These are phyloP conservation scores for Fusarium euwallaceae DNA, from an alignment of 2,329 filamentous ascomycete species.

Conservation along the genomic window DNA sequence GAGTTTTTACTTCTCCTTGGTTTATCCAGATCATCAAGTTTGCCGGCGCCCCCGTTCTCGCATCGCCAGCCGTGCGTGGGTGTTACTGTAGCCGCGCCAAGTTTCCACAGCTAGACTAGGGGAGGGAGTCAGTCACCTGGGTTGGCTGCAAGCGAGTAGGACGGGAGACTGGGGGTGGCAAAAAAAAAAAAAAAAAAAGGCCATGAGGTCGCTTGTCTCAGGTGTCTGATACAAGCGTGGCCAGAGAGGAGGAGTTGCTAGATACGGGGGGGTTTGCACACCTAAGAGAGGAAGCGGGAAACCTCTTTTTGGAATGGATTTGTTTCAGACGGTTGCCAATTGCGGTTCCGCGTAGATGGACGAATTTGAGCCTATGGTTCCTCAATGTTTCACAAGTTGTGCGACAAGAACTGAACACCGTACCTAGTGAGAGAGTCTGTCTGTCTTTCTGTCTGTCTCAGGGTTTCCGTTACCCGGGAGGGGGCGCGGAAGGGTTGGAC, in stretches of 20 bases:
- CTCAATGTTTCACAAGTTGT: constrained; percentile 17
- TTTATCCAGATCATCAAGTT: constrained; percentile 26
- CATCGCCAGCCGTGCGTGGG: neutral
- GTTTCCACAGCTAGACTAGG: neutral
- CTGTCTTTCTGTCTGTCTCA: constrained; percentile 23
- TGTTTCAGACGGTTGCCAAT: constrained; percentile 29
- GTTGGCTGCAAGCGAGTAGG: neutral
- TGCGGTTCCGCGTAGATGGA: constrained; percentile 12
- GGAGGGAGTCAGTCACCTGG: constrained; percentile 16
- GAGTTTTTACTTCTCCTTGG: constrained; percentile 16
- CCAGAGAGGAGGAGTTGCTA: neutral
- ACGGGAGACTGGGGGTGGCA: neutral
- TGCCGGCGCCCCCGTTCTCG: too few relatives aligned
- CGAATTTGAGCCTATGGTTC: neutral
- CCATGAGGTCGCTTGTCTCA: constrained; percentile 10
- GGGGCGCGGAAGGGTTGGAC: constrained; percentile 2
- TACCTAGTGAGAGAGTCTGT: neutral
- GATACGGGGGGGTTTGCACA: neutral
- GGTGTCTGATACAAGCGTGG: constrained; percentile 1
- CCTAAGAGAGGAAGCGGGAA: constrained; percentile 11
- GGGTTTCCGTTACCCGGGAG: neutral
- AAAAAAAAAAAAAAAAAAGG: neutral
- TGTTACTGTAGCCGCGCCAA: neutral
- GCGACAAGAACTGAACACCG: constrained; percentile 5
- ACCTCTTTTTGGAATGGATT: constrained; percentile 17